phyloP scores from a whole-genome alignment of 148 eudicot species.

The Polygonum aviculare region DNA sequence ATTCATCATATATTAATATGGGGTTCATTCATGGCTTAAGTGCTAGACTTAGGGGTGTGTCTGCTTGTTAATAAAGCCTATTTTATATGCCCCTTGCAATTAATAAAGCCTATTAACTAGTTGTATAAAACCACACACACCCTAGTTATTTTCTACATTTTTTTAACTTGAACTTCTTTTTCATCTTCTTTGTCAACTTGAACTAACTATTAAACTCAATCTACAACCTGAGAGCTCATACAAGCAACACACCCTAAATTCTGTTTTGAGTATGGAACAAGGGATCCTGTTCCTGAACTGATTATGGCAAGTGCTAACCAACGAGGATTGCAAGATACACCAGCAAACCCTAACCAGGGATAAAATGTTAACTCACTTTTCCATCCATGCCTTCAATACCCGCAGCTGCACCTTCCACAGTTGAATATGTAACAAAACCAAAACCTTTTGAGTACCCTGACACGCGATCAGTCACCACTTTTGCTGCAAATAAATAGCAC shows the following conservation, averaged over 20 bases:
- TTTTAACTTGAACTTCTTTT: no score
- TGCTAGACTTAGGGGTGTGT: neutral
- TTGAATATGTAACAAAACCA: conserved; percentile 72
- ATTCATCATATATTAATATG: neutral
- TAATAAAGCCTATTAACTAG: no score
- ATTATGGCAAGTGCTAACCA: neutral
- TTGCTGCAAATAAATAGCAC: conserved; percentile 42
- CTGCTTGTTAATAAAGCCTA: no score
- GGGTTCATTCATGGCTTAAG: neutral
- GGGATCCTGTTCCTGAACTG: no score
- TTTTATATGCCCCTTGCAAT: no score
- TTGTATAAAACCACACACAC: no score
- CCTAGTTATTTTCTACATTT: no score
- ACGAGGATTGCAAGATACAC: neutral
- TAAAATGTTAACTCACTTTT: conserved; percentile 31
- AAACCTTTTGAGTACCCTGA: conserved; percentile 76
- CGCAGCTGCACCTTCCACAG: conserved; percentile 57
- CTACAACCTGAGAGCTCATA: no score
- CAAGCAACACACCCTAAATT: no score
- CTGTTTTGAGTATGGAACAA: no score
- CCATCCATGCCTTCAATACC: conserved; percentile 91
- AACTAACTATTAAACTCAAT: no score
- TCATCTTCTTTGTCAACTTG: no score
- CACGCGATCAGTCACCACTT: conserved; percentile 77
- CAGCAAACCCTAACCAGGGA: neutral